phyloP scores from a whole-genome alignment of 192 early-diverging fungal genomes.

The Coemansia reversa region DNA sequence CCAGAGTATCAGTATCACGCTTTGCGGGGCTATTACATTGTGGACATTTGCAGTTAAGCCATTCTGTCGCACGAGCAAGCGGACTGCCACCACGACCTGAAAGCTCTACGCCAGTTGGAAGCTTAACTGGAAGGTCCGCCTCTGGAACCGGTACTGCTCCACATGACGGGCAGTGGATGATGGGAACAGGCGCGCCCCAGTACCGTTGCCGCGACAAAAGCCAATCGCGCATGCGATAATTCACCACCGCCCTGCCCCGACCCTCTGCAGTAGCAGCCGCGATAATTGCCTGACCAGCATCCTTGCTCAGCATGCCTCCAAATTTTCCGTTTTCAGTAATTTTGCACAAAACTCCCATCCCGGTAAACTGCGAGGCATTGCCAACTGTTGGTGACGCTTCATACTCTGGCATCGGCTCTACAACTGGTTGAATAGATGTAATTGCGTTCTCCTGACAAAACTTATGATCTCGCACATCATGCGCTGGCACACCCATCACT shows the following conservation, averaged over 20 bases:
- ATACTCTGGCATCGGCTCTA: constrained; percentile 26
- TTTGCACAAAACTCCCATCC: constrained; percentile 59
- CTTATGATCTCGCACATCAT: constrained; percentile 72
- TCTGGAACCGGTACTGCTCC: constrained; percentile 83
- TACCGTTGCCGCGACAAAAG: constrained; percentile 91
- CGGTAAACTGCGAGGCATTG: constrained; percentile 36
- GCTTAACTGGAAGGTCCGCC: constrained; percentile 70
- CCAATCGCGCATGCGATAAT: constrained; percentile 92
- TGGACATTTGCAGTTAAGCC: constrained; percentile 77
- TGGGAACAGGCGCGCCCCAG: constrained; percentile 97
- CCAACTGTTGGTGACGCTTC: not conserved
- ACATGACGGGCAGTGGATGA: constrained; percentile 83
- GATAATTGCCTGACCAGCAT: constrained; percentile 59
- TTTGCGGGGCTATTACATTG: constrained; percentile 68
- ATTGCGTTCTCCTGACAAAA: constrained; percentile 62
- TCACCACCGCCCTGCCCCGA: constrained; percentile 54
- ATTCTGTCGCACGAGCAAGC: constrained; percentile 60
- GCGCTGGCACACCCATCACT: constrained; percentile 84
- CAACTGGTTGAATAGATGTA: constrained; percentile 40
- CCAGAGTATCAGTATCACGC: constrained; percentile 92
- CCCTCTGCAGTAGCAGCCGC: constrained; percentile 50
- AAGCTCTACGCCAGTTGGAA: constrained; percentile 64
- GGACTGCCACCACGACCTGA: constrained; percentile 71
- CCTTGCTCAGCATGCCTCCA: constrained; percentile 60
- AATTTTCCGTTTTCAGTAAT: constrained; percentile 55